Evolutionary conservation across 1,284 basidiomycete genomes (phyloP).

Genomic region (Malassezia sp.): DNA sequence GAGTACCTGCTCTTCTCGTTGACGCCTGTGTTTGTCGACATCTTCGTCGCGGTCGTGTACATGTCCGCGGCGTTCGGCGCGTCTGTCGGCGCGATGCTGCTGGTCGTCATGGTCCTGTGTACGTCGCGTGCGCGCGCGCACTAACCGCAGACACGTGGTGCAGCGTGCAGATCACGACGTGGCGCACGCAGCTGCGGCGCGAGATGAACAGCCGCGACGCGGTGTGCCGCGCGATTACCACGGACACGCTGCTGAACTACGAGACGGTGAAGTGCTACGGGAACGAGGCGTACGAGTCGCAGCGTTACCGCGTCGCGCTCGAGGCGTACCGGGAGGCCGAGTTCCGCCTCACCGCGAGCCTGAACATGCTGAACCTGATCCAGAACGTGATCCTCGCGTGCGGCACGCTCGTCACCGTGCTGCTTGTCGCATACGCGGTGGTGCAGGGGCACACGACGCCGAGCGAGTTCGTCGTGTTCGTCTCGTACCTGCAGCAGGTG

Average conservation of each 20-base stretch:
- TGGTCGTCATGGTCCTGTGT: constrained; percentile 64
- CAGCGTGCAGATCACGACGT: constrained; percentile 57
- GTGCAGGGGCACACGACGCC: constrained; percentile 26
- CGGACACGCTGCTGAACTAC: constrained; percentile 41
- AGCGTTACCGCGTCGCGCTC: constrained; percentile 62
- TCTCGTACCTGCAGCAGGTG: constrained; percentile 66
- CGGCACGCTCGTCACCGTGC: constrained; percentile 31
- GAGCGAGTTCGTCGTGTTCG: constrained; percentile 63
- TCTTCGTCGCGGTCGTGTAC: constrained; percentile 52
- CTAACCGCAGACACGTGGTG: constrained; percentile 72
- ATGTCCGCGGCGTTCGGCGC: constrained; percentile 58
- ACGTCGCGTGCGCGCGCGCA: too few relatives aligned
- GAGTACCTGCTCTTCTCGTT: constrained; percentile 61
- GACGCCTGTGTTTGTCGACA: constrained; percentile 67
- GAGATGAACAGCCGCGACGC: constrained; percentile 33
- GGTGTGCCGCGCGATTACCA: constrained; percentile 33
- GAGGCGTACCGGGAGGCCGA: constrained; percentile 65
- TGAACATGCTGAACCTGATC: constrained; percentile 40
- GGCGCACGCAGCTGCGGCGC: constrained; percentile 56
- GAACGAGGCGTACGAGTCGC: constrained; percentile 66
- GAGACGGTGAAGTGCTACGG: constrained; percentile 60
- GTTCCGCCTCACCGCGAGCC: constrained; percentile 53
- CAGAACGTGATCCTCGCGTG: constrained; percentile 38
- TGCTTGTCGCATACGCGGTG: constrained; percentile 28
- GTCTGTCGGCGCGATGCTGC: constrained; percentile 62